Evolutionary conservation across 208 protist genomes (phyloP), one percentile per base, ranked within the genome.

Genomic region (Crithidia bombi): DNA sequence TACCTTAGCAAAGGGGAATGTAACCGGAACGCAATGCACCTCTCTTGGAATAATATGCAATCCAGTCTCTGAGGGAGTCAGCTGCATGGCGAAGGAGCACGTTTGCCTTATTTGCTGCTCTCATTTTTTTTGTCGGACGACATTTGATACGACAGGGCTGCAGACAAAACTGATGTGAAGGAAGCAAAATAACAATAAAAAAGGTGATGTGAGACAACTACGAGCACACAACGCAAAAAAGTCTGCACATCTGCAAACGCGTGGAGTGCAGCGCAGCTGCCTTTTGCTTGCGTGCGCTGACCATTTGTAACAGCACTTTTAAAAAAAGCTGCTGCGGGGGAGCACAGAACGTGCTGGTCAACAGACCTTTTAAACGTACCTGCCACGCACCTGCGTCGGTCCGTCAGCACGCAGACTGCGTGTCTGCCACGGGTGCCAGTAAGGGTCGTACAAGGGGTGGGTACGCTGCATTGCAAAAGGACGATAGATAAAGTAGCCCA

Each of bases 341-440:
- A n/a, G n/a, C n/a, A n/a, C n/a, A n/a, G n/a, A n/a, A n/a, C n/a
- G n/a, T n/a, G n/a, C n/a, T n/a, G n/a, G n/a, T n/a, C n/a, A n/a
- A n/a, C n/a, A n/a, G n/a, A n/a, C n/a, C n/a, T n/a, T n/a, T 85
- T 69, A 96, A 15, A 83, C 65, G 57, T 93, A 94, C 58, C 73
- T 75, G 6, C 91, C 91, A 36, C 91, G 88, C 61, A 94, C 80
- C 39, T 81, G 81, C 17, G 64, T n/a, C 10, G 80, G 81, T 0
- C 89, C 91, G 17, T 73, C 78, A 10, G 66, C 59, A 26, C 65
- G 78, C 38, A 91, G 6, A 19, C 67, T 67, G 32, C 91, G 78
- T 51, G 70, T 57, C 30, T 92, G 58, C 91, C 91, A 96, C 33
- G 91, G 91, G 17, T 82, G 80, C 87, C 91, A 96, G 69, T 89